Conservation (phyloP, 2,329 filamentous ascomycete genomes). For the Apiospora aurea region DNA sequence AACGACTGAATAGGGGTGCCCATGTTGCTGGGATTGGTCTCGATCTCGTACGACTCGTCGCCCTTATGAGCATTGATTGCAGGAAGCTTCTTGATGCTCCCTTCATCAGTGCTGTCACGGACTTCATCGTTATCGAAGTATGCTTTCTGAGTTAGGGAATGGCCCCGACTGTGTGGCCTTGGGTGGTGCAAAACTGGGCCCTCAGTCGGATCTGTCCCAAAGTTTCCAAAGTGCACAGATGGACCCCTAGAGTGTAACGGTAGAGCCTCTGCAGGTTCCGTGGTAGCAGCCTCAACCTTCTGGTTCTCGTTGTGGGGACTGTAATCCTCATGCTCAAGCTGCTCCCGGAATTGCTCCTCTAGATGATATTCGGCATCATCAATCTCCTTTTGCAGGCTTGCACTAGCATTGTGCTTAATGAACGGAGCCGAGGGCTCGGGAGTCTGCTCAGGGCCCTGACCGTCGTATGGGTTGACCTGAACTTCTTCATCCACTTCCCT, state of each 20-base stretch:
- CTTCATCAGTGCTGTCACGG: conserved; percentile 47
- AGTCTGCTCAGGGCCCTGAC: conserved; percentile 58
- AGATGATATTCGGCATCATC: conserved; percentile 87
- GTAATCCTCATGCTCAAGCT: conserved; percentile 80
- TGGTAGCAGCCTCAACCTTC: conserved; percentile 38
- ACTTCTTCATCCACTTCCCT: conserved; percentile 76
- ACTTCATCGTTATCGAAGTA: conserved; percentile 63
- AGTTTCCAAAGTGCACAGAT: conserved; percentile 59
- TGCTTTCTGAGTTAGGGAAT: conserved; percentile 73
- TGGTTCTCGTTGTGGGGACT: conserved; percentile 65
- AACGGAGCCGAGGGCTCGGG: conserved; percentile 40
- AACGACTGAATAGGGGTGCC: conserved; percentile 67
- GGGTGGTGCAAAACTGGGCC: conserved; percentile 72
- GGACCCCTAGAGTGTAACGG: conserved; percentile 50
- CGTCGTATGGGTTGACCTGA: conserved; percentile 44
- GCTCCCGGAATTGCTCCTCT: conserved; percentile 79
- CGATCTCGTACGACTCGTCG: conserved; percentile 70
- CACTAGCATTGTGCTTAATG: conserved; percentile 73
- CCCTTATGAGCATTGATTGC: conserved; percentile 47
- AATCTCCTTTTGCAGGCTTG: conserved; percentile 82
- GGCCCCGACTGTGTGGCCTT: conserved; percentile 75
- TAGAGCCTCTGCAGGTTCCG: conserved; percentile 32
- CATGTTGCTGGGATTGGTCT: conserved; percentile 76
- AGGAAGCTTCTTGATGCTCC: conserved; percentile 46
- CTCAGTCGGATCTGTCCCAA: conserved; percentile 60